phyloP scores from a whole-genome alignment of 495 filamentous ascomycete genomes.

The Aspergillus haitiensis region DNA sequence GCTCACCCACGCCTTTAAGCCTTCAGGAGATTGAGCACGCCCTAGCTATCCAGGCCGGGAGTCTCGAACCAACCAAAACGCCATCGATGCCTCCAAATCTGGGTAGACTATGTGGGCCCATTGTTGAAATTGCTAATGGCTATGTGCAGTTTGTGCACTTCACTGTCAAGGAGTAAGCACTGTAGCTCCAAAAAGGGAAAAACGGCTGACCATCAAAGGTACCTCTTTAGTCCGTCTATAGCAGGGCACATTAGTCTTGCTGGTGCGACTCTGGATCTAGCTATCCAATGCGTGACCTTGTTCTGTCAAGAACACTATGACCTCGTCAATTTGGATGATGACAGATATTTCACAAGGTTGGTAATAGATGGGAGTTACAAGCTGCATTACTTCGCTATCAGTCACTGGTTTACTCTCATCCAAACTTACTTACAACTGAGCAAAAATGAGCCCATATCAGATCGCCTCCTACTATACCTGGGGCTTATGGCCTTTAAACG shows the following conservation, averaged over 20 bases:
- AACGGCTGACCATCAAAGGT: background rate
- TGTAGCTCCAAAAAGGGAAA: background rate
- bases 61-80: background rate
- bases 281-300: background rate
- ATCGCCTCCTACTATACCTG: background rate
- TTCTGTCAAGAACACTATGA: background rate
- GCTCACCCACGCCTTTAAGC: background rate
- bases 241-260: background rate
- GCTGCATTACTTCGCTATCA: conserved; percentile 6
- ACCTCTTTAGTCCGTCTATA: conserved; percentile 4
- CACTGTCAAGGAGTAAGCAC: conserved; percentile 5
- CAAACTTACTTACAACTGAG: background rate
- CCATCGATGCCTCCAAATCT: background rate
- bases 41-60: background rate
- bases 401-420: background rate
- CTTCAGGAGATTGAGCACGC: conserved; percentile 4
- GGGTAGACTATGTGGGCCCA: background rate
- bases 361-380: background rate
- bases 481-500: background rate
- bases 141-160: conserved; percentile 9
- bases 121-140: conserved; percentile 2
- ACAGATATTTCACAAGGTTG: background rate
- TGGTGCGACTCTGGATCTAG: conserved; percentile 1
- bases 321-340: background rate
- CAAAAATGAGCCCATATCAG: background rate